These are phyloP conservation scores for Leccinum disarticulatum DNA, from an alignment of 768 basidiomycete species.

Conservation along the genomic window DNA sequence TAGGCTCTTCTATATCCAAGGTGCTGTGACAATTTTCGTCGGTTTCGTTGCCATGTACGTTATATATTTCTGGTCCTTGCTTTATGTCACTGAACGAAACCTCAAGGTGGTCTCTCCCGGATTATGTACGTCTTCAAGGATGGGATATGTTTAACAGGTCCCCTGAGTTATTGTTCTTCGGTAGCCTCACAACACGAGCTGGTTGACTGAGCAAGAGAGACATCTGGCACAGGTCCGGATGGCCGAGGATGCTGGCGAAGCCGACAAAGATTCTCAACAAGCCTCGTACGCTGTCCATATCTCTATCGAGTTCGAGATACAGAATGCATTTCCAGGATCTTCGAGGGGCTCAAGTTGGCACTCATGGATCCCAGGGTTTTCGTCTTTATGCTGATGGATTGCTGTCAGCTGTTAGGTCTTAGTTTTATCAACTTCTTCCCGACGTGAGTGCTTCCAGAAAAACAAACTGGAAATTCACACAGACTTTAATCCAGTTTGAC, in stretches of 20 bases:
- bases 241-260: conserved; percentile 67
- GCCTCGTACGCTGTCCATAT: conserved; percentile 13
- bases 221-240: conserved; percentile 62
- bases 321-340: conserved; percentile 36
- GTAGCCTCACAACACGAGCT: conserved; percentile 39
- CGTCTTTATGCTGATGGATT: conserved; percentile 54
- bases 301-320: not conserved
- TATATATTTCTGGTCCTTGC: not conserved
- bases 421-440: conserved; percentile 65
- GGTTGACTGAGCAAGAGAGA: conserved; percentile 52
- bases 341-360: conserved; percentile 54
- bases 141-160: not conserved
- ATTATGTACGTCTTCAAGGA: not conserved
- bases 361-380: conserved; percentile 53
- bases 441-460: conserved; percentile 34
- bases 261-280: conserved; percentile 46
- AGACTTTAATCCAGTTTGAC: conserved; percentile 42
- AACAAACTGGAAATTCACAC: not conserved
- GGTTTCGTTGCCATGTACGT: not conserved
- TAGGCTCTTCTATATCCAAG: not conserved
- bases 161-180: not conserved
- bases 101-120: not conserved
- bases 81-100: not conserved
- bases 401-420: conserved; percentile 50
- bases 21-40: not conserved